These are phyloP conservation scores for Amanita brunnescens DNA, from an alignment of 768 basidiomycete genomes.

Conservation along the genomic window DNA sequence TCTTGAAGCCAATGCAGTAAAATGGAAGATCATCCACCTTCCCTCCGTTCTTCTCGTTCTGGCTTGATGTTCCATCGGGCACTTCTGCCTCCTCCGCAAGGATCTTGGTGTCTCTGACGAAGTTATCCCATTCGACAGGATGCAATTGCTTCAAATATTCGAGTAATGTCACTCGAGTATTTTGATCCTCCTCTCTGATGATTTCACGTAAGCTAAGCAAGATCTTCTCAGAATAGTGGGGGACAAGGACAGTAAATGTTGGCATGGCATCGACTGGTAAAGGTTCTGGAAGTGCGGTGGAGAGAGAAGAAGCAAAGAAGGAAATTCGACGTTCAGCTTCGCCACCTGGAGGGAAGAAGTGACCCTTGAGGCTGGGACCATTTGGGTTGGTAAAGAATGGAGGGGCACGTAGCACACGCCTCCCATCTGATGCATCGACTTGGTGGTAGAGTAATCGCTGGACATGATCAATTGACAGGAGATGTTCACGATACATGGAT, in stretches of 20 bases:
- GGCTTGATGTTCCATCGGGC: conserved; percentile 42
- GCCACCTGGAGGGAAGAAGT: conserved; percentile 90
- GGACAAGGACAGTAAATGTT: conserved; percentile 98
- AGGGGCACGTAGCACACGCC: conserved; percentile 88
- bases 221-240: conserved; percentile 99
- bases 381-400: conserved; percentile 97
- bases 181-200: conserved; percentile 95
- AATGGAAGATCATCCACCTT: conserved; percentile 94
- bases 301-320: conserved; percentile 97
- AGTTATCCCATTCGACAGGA: conserved; percentile 99
- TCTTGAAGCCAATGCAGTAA: conserved; percentile 99
- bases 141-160: conserved; percentile 99
- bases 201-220: conserved; percentile 94
- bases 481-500: conserved; percentile 99
- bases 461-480: conserved; percentile 96
- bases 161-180: conserved; percentile 90
- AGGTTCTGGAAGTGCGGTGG: conserved; percentile 90
- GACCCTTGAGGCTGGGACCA: conserved; percentile 54
- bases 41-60: conserved; percentile 60
- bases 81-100: conserved; percentile 80
- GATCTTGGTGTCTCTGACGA: conserved; percentile 99
- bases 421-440: conserved; percentile 82
- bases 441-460: conserved; percentile 97
- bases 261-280: conserved; percentile 98
- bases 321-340: conserved; percentile 98